Conservation (phyloP, 768 basidiomycete genomes). For the Suillus ampliporus region DNA sequence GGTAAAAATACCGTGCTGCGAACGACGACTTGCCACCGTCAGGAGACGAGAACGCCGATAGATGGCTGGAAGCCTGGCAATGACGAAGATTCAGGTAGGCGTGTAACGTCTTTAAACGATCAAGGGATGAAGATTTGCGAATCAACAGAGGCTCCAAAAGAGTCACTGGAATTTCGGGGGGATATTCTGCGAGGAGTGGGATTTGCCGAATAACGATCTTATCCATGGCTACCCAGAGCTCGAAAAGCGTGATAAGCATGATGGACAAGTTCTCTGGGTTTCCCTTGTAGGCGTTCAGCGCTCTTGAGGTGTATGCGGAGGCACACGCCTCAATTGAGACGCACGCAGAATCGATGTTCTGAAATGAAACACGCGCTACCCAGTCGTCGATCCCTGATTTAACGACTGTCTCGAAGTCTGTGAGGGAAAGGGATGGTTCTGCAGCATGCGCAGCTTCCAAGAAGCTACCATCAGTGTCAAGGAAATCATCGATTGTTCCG, state of each 20-base stretch:
- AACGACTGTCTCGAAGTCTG: conserved; percentile 45
- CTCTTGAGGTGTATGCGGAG: conserved; percentile 31
- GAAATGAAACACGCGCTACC: conserved; percentile 27
- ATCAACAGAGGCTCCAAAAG: conserved; percentile 37
- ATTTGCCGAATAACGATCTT: conserved; percentile 23
- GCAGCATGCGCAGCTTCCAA: conserved; percentile 15
- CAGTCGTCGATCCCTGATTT: conserved; percentile 39
- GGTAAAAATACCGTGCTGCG: conserved; percentile 40
- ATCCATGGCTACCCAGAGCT: conserved; percentile 46
- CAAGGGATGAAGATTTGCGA: conserved; percentile 32
- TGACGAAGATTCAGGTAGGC: conserved; percentile 41
- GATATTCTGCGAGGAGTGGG: conserved; percentile 36
- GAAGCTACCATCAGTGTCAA: conserved; percentile 18
- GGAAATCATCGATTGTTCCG: conserved; percentile 23
- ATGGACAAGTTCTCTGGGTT: conserved; percentile 47
- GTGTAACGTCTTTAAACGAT: conserved; percentile 32
- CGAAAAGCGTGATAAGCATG: conserved; percentile 45
- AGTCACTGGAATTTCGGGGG: conserved; percentile 36
- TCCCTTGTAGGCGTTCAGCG: conserved; percentile 30
- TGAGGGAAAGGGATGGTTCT: conserved; percentile 28
- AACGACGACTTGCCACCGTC: conserved; percentile 32
- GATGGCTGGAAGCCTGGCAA: conserved; percentile 11
- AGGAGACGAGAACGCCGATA: conserved; percentile 42
- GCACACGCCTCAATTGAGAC: conserved; percentile 27
- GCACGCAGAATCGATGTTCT: conserved; percentile 17